Conservation (phyloP, 352 stramenopile species). For the Phytopythium ostracodes region DNA sequence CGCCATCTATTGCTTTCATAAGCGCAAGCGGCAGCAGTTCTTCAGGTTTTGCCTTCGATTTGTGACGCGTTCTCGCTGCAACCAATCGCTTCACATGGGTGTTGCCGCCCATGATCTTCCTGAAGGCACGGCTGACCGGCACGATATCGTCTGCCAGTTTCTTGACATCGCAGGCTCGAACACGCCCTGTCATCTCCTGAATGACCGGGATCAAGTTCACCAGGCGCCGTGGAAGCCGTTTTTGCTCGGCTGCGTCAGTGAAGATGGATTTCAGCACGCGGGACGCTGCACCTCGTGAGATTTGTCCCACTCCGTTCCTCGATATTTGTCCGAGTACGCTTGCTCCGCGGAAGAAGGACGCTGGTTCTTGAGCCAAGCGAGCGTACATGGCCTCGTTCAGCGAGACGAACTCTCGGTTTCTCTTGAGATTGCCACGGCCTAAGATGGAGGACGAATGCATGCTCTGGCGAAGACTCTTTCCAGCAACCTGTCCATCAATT, state of each 20-base stretch:
- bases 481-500: conserved; percentile 25
- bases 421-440: background rate
- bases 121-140: conserved; percentile 27
- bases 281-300: conserved; percentile 32
- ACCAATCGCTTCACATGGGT: conserved; percentile 23
- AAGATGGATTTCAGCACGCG: conserved; percentile 54
- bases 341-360: conserved; percentile 24
- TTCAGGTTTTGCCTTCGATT: background rate
- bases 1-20: conserved; percentile 35
- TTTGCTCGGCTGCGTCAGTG: conserved; percentile 13
- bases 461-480: conserved; percentile 44
- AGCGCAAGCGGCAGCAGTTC: conserved; percentile 20
- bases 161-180: conserved; percentile 33
- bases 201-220: conserved; percentile 58
- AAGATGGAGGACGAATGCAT: background rate
- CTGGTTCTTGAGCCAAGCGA: conserved; percentile 26
- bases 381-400: conserved; percentile 71
- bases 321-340: conserved; percentile 29
- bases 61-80: conserved; percentile 9
- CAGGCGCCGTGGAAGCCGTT: conserved; percentile 51
- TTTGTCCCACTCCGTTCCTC: conserved; percentile 17
- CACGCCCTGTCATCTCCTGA: conserved; percentile 38
- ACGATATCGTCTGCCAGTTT: conserved; percentile 26
- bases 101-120: conserved; percentile 43
- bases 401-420: conserved; percentile 15